Base-by-base conservation (phyloP, 306 rosid genomes). In the Dalbergia cochinchinensis region DNA sequence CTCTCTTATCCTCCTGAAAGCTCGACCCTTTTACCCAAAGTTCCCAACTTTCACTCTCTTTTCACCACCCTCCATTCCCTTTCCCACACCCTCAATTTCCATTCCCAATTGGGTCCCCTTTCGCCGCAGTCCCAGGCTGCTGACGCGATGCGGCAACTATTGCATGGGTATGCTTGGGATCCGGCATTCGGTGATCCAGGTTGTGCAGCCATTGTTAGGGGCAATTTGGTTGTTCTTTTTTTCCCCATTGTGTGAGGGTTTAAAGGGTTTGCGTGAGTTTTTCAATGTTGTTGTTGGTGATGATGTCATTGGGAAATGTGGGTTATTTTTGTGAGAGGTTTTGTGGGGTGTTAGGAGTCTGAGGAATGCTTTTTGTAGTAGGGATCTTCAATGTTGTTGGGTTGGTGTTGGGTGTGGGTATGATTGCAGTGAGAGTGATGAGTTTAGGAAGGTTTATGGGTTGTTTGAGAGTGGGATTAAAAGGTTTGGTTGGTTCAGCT, bases 401-500 rank as follows among this genome's bases (percentile, higher is more conserved):
- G 44, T 19, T 47, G n/a, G 5, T 47, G 14, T 47, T 47, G 31
- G 1, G 44, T 19, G 42, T 12, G 10, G 53, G 11, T 10, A 47
- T 47, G 53, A 12, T 10, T 47, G 53, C 5, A 47, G 15, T 47
- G 5, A 47, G 53, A 47, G 53, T 47, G 53, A 47, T 11, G 53
- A 47, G 53, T 47, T 47, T 47, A 11, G 51, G 53, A 47, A 11
- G 53, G 13, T 11, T 3, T 47, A 47, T 16, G 73, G 69, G 9
- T 73, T 87, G 65, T 82, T 94, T 11, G 77, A 81, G 69, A 78
- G 50, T 26, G 94, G 83, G 64, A n/a, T 83, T 78, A 59, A 62
- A 80, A 71, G 79, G 69, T 85, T 94, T 41, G 94, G 97, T 16
- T 94, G 97, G 97, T 65, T 92, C 98, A 1, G 91, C 88, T 74